phyloP scores from a whole-genome alignment of 495 filamentous ascomycete genomes.

The Ascobolus immersus region DNA sequence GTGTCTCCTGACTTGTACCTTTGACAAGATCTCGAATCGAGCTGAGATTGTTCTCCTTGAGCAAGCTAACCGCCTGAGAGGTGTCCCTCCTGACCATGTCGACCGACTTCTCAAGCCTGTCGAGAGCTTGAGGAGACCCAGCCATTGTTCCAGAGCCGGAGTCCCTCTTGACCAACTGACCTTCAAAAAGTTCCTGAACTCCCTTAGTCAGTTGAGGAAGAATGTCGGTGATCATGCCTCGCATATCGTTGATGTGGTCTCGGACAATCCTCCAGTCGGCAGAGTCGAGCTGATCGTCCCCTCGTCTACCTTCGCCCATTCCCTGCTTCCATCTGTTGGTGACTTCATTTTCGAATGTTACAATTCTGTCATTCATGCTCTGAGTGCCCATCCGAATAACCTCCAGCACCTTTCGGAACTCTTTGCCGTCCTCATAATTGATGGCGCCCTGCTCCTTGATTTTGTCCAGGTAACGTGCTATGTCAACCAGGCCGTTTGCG shows the following conservation, averaged over 20 bases:
- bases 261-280: neutral
- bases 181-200: neutral
- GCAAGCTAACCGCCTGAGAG: too few relatives aligned
- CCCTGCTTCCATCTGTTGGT: conserved; percentile 7
- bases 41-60: too few relatives aligned
- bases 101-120: neutral
- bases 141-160: neutral
- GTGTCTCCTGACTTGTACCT: too few relatives aligned
- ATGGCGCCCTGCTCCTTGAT: conserved; percentile 10
- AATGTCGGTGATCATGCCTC: neutral
- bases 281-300: neutral
- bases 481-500: conserved; percentile 10
- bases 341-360: conserved; percentile 12
- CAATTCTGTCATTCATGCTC: conserved; percentile 13
- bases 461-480: conserved; percentile 15
- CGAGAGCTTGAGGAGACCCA: neutral
- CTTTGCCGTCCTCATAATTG: conserved; percentile 12
- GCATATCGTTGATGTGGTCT: neutral
- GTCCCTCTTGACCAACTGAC: neutral
- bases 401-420: conserved; percentile 16
- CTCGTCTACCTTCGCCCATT: neutral
- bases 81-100: neutral
- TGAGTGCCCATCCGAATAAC: conserved; percentile 14
- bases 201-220: neutral
- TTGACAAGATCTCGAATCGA: too few relatives aligned